Percentiles rank a stretch among this genome's conserved stretches.
Conservation (phyloP, 2,329 filamentous ascomycete genomes). For the Myrmaecium sp. region DNA sequence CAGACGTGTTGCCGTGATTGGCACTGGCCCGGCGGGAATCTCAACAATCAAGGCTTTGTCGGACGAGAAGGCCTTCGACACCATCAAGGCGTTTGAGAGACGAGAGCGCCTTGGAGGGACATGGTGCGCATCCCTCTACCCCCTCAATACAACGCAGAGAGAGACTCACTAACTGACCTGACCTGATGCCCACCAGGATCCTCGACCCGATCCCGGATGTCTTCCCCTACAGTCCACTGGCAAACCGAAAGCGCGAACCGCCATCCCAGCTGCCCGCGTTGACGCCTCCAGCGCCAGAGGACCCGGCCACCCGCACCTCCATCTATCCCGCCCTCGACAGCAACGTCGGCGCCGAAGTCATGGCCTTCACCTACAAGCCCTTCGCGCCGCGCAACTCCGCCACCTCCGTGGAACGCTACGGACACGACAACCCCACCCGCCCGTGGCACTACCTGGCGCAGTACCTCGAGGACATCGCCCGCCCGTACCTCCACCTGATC, state of each 20-base stretch:
- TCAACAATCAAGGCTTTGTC: conserved; percentile 13
- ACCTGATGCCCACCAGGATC: conserved; percentile 1
- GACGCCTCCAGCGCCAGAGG: too few species aligned
- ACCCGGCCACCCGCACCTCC: too few species aligned
- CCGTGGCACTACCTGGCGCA: conserved; percentile 40
- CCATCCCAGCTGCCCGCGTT: too few species aligned
- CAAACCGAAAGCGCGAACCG: too few species aligned
- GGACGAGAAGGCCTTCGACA: conserved; percentile 16
- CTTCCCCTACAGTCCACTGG: conserved; percentile 8
- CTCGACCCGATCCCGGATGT: conserved; percentile 12
- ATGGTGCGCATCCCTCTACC: conserved; percentile 9
- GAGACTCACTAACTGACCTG: neutral
- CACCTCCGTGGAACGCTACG: conserved; percentile 32
- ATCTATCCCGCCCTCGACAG: conserved; percentile 50
- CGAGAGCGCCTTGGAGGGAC: conserved; percentile 14
- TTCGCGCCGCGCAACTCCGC: conserved; percentile 30
- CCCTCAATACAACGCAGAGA: too few species aligned
- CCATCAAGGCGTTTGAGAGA: conserved; percentile 17
- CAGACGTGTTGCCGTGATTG: conserved; percentile 11
- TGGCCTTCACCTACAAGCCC: conserved; percentile 43
- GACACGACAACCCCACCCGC: conserved; percentile 42
- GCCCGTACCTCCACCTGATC: conserved; percentile 36
- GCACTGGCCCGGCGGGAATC: conserved; percentile 15
- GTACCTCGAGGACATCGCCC: conserved; percentile 38
- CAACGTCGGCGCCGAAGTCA: conserved; percentile 41